These are phyloP conservation scores for Mycena olivaceomarginata DNA, from an alignment of 768 basidiomycete genomes.

Conservation along the genomic window DNA sequence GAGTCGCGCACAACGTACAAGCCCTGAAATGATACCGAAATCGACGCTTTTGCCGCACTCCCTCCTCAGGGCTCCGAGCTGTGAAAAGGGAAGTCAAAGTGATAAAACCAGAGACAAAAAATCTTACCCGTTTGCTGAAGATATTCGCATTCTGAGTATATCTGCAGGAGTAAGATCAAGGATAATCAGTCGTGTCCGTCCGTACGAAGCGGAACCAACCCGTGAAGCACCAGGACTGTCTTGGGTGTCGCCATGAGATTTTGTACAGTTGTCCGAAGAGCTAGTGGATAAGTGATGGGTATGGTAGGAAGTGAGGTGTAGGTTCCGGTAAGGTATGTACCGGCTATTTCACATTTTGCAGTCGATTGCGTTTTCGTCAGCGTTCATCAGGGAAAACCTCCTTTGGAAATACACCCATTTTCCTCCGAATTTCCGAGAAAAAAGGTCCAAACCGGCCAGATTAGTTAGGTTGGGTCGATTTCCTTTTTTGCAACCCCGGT, in stretches of 20 bases:
- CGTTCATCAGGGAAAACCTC: too few species aligned
- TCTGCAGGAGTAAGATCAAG: slow-evolving; percentile 54
- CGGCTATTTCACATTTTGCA: background rate
- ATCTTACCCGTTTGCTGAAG: slow-evolving; percentile 82
- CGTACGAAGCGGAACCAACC: slow-evolving; percentile 51
- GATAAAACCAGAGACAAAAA: slow-evolving; percentile 6
- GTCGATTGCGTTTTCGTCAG: too few species aligned
- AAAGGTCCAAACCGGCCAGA: too few species aligned
- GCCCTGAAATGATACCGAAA: slow-evolving; percentile 64
- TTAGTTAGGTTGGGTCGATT: too few species aligned
- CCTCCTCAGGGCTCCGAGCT: slow-evolving; percentile 87
- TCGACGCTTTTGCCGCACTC: slow-evolving; percentile 80
- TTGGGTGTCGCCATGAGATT: background rate
- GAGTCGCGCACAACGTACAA: background rate
- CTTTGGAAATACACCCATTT: too few species aligned
- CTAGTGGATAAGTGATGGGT: background rate
- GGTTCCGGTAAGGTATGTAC: background rate
- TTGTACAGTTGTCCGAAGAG: background rate
- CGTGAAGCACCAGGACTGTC: slow-evolving; percentile 63
- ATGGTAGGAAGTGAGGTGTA: background rate
- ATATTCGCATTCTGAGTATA: slow-evolving; percentile 83
- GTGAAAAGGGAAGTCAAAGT: background rate
- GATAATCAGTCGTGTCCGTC: background rate
- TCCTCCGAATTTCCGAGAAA: too few species aligned
- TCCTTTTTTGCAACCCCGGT: too few species aligned